Evolutionary conservation across 768 basidiomycete species (phyloP).

Genomic region (Psilocybe tampanensis): DNA sequence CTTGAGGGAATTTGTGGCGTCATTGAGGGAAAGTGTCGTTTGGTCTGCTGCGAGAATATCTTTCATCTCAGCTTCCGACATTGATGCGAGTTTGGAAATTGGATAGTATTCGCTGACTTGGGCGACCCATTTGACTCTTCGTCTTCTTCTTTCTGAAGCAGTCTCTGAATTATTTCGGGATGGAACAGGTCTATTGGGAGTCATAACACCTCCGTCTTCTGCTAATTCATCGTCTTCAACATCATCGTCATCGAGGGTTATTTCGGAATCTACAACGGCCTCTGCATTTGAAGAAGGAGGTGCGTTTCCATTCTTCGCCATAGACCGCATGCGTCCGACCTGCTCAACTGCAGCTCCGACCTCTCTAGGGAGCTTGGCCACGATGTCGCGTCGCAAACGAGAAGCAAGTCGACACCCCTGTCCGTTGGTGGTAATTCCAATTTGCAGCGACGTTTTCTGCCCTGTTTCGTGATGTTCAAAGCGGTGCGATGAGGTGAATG

Average conservation of each 20-base stretch:
- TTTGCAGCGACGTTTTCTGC: constrained; percentile 56
- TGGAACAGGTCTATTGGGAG: constrained; percentile 73
- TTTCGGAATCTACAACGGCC: neutral
- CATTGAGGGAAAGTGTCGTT: constrained; percentile 9
- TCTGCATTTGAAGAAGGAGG: constrained; percentile 10
- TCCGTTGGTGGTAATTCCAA: constrained; percentile 91
- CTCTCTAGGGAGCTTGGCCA: constrained; percentile 69
- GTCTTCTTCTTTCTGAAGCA: constrained; percentile 46
- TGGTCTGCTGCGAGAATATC: constrained; percentile 55
- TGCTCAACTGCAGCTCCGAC: constrained; percentile 76
- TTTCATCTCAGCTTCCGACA: constrained; percentile 71
- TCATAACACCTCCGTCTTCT: constrained; percentile 56
- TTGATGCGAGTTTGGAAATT: constrained; percentile 67
- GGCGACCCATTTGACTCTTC: constrained; percentile 90
- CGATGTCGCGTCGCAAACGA: constrained; percentile 81
- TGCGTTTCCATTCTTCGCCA: constrained; percentile 47
- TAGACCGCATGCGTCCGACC: constrained; percentile 66
- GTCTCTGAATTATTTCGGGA: constrained; percentile 43
- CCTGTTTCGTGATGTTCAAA: constrained; percentile 57
- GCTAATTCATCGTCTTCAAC: constrained; percentile 43
- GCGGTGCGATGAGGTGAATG: constrained; percentile 84
- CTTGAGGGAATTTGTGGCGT: constrained; percentile 4
- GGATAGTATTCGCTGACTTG: constrained; percentile 99
- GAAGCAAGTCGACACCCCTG: constrained; percentile 85
- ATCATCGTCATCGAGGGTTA: constrained; percentile 20